Percentiles rank a stretch among this genome's conserved stretches.
phyloP scores from a whole-genome alignment of 1,284 basidiomycete genomes.

The Sanghuangporus weigelae region DNA sequence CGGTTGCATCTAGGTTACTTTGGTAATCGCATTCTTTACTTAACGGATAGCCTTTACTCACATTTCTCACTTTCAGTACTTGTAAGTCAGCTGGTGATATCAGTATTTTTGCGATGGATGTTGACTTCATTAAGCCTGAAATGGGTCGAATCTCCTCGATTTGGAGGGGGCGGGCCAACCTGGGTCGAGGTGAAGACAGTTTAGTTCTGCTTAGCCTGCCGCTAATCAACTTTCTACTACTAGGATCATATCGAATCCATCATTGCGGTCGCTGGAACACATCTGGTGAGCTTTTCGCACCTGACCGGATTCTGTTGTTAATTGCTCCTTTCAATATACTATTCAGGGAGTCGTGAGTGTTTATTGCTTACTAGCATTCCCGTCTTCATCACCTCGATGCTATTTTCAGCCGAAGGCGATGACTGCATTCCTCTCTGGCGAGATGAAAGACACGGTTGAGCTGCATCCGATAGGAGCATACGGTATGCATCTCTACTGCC shows the following conservation, averaged over 20 bases:
- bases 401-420: slow-evolving; percentile 79
- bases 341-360: slow-evolving; percentile 62
- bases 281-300: slow-evolving; percentile 51
- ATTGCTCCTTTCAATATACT: background rate
- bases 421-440: slow-evolving; percentile 90
- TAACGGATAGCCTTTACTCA: background rate
- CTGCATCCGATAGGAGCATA: slow-evolving; percentile 84
- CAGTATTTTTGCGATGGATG: background rate
- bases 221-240: background rate
- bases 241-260: slow-evolving; percentile 79
- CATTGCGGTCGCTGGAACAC: slow-evolving; percentile 83
- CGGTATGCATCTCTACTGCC: slow-evolving; percentile 35
- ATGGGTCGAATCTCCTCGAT: slow-evolving; percentile 89
- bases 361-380: background rate
- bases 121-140: slow-evolving; percentile 57
- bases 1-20: slow-evolving; percentile 34
- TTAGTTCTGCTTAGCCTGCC: background rate
- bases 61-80: background rate
- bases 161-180: slow-evolving; percentile 79
- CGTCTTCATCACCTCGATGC: background rate
- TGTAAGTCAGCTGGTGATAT: background rate
- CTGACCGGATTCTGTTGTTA: background rate
- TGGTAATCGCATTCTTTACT: slow-evolving; percentile 33
- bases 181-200: slow-evolving; percentile 80
- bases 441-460: slow-evolving; percentile 96